phyloP scores from a whole-genome alignment of 1,139 yeast genomes.

The Taphrina betulina region DNA sequence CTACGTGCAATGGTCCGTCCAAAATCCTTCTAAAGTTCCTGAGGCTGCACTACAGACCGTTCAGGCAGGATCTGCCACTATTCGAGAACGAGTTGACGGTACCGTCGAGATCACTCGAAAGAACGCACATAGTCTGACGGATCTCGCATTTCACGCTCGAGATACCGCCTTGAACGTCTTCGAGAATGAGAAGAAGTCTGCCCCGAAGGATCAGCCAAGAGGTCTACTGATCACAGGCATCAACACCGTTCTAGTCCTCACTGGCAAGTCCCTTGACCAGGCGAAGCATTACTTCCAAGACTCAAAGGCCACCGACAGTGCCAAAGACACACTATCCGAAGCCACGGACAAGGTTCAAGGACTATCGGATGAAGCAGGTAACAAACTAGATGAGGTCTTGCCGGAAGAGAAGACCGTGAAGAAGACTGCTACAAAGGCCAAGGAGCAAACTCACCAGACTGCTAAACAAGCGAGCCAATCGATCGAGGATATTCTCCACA shows the following conservation, averaged over 20 bases:
- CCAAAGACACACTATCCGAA: neutral
- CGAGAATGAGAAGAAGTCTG: constrained; percentile 4
- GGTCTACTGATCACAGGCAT: constrained; percentile 11
- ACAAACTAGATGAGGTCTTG: neutral
- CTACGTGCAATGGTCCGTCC: constrained; percentile 14
- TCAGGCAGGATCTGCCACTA: neutral
- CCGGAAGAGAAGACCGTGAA: constrained; percentile 7
- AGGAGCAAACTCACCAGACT: neutral
- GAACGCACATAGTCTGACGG: constrained; percentile 13
- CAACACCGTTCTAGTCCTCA: constrained; percentile 20
- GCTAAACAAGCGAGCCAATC: constrained; percentile 11
- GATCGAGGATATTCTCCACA: constrained; percentile 3
- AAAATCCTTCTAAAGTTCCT: constrained; percentile 23
- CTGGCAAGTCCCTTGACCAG: constrained; percentile 12
- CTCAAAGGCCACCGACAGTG: constrained; percentile 1
- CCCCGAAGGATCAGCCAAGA: constrained; percentile 26
- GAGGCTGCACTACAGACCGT: constrained; percentile 13
- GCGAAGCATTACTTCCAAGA: constrained; percentile 16
- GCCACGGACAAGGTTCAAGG: constrained; percentile 1
- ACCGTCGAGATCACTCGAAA: constrained; percentile 17
- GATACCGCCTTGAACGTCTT: constrained; percentile 9
- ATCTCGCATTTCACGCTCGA: constrained; percentile 17
- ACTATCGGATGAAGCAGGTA: constrained; percentile 6
- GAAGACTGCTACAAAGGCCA: constrained; percentile 11
- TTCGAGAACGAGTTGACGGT: constrained; percentile 15